phyloP scores from a whole-genome alignment of 73 alveolate species.

The Effrenium voratum region DNA sequence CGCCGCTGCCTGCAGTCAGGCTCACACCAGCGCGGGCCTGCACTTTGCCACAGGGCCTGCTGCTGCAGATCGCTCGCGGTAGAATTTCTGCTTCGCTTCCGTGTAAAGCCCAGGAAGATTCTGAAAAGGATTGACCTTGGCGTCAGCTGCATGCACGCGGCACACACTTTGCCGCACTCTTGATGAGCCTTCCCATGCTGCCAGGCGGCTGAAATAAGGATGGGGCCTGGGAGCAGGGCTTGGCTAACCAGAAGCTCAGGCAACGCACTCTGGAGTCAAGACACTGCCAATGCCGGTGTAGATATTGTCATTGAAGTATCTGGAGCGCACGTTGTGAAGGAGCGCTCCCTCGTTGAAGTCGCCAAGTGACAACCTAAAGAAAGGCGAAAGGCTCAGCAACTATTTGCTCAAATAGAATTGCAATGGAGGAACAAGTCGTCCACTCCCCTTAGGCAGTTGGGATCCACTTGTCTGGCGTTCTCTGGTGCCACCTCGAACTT shows the following conservation, averaged over 20 bases:
- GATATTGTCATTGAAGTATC: constrained; percentile 95
- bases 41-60: background rate
- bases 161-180: too few relatives aligned
- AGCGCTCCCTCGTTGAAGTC: constrained; percentile 97
- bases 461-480: constrained; percentile 89
- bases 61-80: constrained; percentile 76
- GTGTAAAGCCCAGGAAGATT: constrained; percentile 49
- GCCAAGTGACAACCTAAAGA: constrained; percentile 94
- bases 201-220: constrained; percentile 55
- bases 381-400: background rate
- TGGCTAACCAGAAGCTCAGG: background rate
- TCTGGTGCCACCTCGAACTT: constrained; percentile 70
- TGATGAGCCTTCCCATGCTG: too few relatives aligned
- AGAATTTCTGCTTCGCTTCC: constrained; percentile 48
- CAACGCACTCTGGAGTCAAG: background rate
- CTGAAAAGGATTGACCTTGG: constrained; percentile 80
- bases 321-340: constrained; percentile 95
- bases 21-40: background rate
- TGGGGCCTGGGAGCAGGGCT: constrained; percentile 23
- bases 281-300: constrained; percentile 97
- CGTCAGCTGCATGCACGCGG: background rate
- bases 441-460: constrained; percentile 69
- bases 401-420: background rate
- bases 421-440: constrained; percentile 56
- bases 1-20: constrained; percentile 39